Conservation (phyloP, 2,329 filamentous ascomycete genomes). For the Parastagonospora avenae region DNA sequence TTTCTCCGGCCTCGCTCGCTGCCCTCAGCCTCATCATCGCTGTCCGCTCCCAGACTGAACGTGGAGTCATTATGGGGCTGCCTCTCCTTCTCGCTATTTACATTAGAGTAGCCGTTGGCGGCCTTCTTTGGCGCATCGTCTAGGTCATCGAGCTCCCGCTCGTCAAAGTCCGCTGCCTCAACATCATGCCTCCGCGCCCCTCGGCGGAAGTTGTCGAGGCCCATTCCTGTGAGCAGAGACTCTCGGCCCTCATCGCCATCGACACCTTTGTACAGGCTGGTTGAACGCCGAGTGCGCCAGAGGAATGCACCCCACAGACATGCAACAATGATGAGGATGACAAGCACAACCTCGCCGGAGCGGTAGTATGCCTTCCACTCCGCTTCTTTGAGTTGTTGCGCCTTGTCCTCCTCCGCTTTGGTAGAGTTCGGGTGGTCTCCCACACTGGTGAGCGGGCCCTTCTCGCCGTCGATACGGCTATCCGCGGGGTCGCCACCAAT, state of each 20-base stretch:
- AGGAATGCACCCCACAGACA: conserved; percentile 74
- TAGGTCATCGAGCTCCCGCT: conserved; percentile 64
- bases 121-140: conserved; percentile 37
- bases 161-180: conserved; percentile 67
- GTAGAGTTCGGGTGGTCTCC: conserved; percentile 74
- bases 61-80: conserved; percentile 45
- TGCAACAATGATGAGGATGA: conserved; percentile 78
- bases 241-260: conserved; percentile 51
- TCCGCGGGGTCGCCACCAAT: conserved; percentile 83
- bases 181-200: conserved; percentile 56
- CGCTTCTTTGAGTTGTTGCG: conserved; percentile 77
- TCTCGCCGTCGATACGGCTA: conserved; percentile 83
- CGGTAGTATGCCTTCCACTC: conserved; percentile 89
- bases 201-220: conserved; percentile 54
- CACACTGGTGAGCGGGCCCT: conserved; percentile 76
- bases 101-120: conserved; percentile 29
- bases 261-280: conserved; percentile 52
- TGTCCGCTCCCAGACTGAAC: conserved; percentile 57
- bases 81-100: conserved; percentile 33
- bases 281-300: conserved; percentile 56
- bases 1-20: conserved; percentile 40
- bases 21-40: conserved; percentile 43
- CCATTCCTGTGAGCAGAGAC: conserved; percentile 51
- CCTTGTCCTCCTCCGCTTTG: conserved; percentile 68
- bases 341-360: conserved; percentile 82